Conservation (phyloP, 106 monocot species). For the Amphibolis antarctica region DNA sequence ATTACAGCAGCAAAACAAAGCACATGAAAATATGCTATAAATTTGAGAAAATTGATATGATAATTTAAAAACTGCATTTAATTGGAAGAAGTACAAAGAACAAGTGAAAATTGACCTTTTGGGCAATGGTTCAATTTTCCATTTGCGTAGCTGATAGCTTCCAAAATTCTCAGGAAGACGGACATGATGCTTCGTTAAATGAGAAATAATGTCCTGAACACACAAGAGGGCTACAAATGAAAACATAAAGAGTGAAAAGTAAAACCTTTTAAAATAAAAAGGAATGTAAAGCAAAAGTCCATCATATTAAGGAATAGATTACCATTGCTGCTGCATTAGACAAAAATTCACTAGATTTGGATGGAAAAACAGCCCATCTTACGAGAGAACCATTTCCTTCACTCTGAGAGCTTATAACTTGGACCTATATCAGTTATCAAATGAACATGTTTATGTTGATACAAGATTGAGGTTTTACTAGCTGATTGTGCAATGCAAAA, state of each 20-base stretch:
- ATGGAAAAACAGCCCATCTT: constrained; percentile 62
- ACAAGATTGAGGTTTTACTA: too few species aligned
- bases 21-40: too few species aligned
- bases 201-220: constrained; percentile 76
- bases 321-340: constrained; percentile 71
- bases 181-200: constrained; percentile 62
- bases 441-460: neutral
- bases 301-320: constrained; percentile 6
- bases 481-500: too few species aligned
- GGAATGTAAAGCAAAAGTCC: neutral
- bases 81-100: neutral
- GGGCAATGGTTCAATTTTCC: constrained; percentile 76
- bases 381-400: constrained; percentile 56
- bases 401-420: constrained; percentile 32
- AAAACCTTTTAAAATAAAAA: neutral
- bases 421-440: constrained; percentile 34
- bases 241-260: neutral
- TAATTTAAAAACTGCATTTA: too few species aligned
- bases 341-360: constrained; percentile 40
- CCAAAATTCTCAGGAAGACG: constrained; percentile 78
- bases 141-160: constrained; percentile 63
- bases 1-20: too few species aligned
- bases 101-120: constrained; percentile 33
- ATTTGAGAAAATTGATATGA: too few species aligned
- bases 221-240: neutral